phyloP scores from a whole-genome alignment of 352 stramenopile genomes.

The Phytophthora brassicae region DNA sequence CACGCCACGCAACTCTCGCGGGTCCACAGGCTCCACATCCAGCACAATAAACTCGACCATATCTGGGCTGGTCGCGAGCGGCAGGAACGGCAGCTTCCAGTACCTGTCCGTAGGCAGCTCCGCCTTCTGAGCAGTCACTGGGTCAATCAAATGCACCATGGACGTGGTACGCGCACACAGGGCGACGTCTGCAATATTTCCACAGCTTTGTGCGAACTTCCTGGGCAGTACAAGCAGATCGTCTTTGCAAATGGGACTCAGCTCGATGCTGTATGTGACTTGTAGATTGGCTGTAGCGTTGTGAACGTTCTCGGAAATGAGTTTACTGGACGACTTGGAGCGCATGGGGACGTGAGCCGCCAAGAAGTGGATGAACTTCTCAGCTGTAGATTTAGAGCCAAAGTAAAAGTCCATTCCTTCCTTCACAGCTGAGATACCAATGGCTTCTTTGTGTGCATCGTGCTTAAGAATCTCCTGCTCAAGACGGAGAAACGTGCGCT shows the following conservation, averaged over 20 bases:
- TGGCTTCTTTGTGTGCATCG: constrained; percentile 61
- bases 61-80: constrained; percentile 54
- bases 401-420: constrained; percentile 88
- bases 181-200: constrained; percentile 65
- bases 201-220: constrained; percentile 59
- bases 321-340: constrained; percentile 70
- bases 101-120: constrained; percentile 68
- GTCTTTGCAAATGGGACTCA: constrained; percentile 77
- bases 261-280: constrained; percentile 67
- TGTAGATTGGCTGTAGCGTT: constrained; percentile 69
- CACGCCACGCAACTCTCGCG: constrained; percentile 21
- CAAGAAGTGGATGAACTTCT: constrained; percentile 71
- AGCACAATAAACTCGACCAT: constrained; percentile 77
- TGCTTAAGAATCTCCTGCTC: constrained; percentile 81
- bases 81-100: constrained; percentile 69
- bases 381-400: constrained; percentile 47
- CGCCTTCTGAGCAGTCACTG: constrained; percentile 48
- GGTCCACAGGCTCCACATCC: constrained; percentile 60
- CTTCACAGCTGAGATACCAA: constrained; percentile 60
- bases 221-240: constrained; percentile 64
- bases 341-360: constrained; percentile 61
- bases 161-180: constrained; percentile 65
- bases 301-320: constrained; percentile 73
- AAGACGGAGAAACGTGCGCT: constrained; percentile 70
- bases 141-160: constrained; percentile 67